Conservation (phyloP, 2,329 filamentous ascomycete species). For the Colletotrichum euphorbiae region DNA sequence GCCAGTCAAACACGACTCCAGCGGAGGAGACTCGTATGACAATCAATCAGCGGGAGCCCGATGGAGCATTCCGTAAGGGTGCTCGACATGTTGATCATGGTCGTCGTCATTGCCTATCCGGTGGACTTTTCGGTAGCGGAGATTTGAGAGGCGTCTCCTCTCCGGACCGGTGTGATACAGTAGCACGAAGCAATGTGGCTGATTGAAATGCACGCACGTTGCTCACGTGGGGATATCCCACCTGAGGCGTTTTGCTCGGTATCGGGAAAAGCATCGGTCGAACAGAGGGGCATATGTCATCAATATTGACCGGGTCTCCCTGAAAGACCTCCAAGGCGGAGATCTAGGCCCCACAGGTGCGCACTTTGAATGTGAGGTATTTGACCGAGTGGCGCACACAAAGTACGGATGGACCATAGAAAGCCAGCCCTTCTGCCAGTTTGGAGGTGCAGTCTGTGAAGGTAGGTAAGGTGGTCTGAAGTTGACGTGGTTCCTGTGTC, state of each 20-base stretch:
- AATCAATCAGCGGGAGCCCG: conserved; percentile 31
- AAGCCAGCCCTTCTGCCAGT: neutral
- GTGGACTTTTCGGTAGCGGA: conserved; percentile 18
- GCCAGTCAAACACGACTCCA: conserved; percentile 25
- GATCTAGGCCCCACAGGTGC: neutral
- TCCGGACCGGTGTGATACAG: conserved; percentile 9
- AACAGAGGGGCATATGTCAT: neutral
- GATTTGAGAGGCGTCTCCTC: conserved; percentile 19
- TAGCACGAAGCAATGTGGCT: neutral
- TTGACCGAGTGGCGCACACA: neutral
- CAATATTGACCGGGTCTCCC: neutral
- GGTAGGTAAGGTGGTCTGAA: conserved; percentile 24
- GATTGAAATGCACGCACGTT: conserved; percentile 6
- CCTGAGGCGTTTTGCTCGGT: neutral
- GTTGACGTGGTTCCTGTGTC: conserved; percentile 33
- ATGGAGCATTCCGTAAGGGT: conserved; percentile 23
- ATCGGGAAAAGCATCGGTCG: neutral
- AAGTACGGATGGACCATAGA: neutral
- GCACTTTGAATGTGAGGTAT: neutral
- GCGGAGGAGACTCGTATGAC: conserved; percentile 38
- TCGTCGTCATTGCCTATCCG: conserved; percentile 20
- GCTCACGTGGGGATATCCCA: neutral
- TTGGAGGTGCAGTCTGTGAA: conserved; percentile 12
- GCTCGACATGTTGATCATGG: conserved; percentile 6
- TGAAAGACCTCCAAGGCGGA: neutral